Evolutionary conservation across 306 rosid species (phyloP), one percentile per base, ranked within the genome.

Genomic region (Amphicarpaea edgeworthii): DNA sequence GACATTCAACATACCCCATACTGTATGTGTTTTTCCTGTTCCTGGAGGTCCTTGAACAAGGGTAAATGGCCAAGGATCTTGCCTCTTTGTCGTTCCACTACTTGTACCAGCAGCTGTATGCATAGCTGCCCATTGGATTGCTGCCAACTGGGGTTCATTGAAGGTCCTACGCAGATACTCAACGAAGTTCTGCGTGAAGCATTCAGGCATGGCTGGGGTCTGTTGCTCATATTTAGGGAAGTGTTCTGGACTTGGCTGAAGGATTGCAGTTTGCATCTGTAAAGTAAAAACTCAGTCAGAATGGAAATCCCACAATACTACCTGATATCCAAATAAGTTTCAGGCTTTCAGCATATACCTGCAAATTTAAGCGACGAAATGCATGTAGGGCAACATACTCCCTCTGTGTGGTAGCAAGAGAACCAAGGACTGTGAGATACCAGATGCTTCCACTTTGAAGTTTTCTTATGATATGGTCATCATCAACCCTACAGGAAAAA

Each of bases 11-110:
- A 95, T 95, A 88, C 99, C 99, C 99, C 99, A 95, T 16, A 95
- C 99, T 26, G 99, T 95, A 82, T 95, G 99, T 2, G 99, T 95
- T 92, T 95, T 95, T 65, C 99, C 99, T 49, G 99, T 95, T 64
- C 99, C 99, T 7, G 99, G 99, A 80, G 99, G 99, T 62, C 99
- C 99, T 82, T 95, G 99, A 67, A 95, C 99, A 68, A 95, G 99
- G 42, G 99, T 95, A 77, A 95, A 95, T 23, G 99, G 99, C 99
- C 99, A 95, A 7, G 99, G 98, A 67, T 93, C 98, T 86, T 91
- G 98, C 88, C 86, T 90, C 87, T 90, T 95, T 43, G 89, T 68
- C 17, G 84, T 73, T 59, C 91, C 91, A 63, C 97, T 92, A 82
- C 90, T 89, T 63, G 97, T 95, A 81, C 99, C 99, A 59, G 99